Base-by-base conservation (phyloP, 495 filamentous ascomycete species). In the Xylaria telfairii region DNA sequence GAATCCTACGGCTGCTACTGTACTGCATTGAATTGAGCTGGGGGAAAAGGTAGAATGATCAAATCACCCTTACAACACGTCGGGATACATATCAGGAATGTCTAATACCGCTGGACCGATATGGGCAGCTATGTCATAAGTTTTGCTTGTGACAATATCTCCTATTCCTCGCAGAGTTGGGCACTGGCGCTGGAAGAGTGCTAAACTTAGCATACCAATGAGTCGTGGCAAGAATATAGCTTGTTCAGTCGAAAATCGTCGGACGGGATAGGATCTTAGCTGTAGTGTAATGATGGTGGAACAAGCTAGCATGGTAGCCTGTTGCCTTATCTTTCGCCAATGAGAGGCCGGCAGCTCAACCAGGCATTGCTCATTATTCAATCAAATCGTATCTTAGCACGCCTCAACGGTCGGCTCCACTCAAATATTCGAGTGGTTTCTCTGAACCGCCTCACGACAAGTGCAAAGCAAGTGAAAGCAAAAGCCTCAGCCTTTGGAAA, bases 301-400 rank as follows among this genome's bases (percentile, higher is more conserved):
- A 59, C 53, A 46, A 49, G 66, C 67, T 69, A 69, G 42, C 57
- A 34, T 17, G 17, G 46, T 34, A 61, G 32, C 60, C 37, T 42
- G 24, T 21, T 26, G 17, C 46, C 69, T 71, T 71, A 71, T 71
- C 69, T 71, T 60, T 42, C 44, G 39, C 69, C 69, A 71, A 71
- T 71, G 30, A 13, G 63, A 67, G 24, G 21, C 10, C 21, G 39
- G 39, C 34, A 28, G 28, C 39, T 44, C 63, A 28, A 60, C 67
- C 69, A 56, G 67, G 32, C 49, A 63, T 69, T 69, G 34, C 67
- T 69, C 67, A 69, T 69, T 69, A 57, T 47, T 53, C 46, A 28
- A 62, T 69, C 56, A 69, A 69, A 69, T 61, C 57, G 32, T 13
- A 17, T 60, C 63, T 62, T 71, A 51, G 69, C 69, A 21, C 21